phyloP scores from a whole-genome alignment of 2,329 filamentous ascomycete genomes.

The Trichophyton rubrum region DNA sequence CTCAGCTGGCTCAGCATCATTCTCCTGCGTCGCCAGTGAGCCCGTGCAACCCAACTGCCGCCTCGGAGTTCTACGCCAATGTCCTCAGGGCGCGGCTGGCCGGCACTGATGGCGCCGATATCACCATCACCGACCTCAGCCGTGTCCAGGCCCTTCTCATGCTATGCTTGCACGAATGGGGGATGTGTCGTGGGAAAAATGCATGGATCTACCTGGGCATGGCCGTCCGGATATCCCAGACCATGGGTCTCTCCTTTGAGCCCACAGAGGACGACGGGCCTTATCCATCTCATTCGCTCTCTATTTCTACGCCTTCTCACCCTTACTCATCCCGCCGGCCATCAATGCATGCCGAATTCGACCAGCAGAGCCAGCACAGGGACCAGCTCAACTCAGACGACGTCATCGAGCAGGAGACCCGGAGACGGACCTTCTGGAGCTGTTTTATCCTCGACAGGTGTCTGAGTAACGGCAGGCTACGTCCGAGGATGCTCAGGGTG shows the following conservation, averaged over 20 bases:
- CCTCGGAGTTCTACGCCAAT: conserved; percentile 44
- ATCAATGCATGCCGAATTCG: neutral
- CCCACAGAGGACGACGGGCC: conserved; percentile 30
- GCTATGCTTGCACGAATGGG: conserved; percentile 47
- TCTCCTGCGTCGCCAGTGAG: conserved; percentile 33
- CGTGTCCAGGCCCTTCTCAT: conserved; percentile 43
- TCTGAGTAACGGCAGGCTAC: conserved; percentile 42
- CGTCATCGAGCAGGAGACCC: conserved; percentile 42
- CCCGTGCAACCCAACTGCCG: conserved; percentile 37
- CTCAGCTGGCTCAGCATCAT: conserved; percentile 37
- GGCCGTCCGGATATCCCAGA: conserved; percentile 34
- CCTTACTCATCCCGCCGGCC: conserved; percentile 16
- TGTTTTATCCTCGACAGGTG: conserved; percentile 47
- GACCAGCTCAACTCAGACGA: conserved; percentile 31
- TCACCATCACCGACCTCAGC: conserved; percentile 36
- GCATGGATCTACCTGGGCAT: conserved; percentile 41
- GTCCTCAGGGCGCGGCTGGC: conserved; percentile 39
- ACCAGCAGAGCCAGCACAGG: conserved; percentile 28
- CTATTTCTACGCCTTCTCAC: conserved; percentile 10
- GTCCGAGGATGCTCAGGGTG: conserved; percentile 41
- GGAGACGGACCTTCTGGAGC: conserved; percentile 46
- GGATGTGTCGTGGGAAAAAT: conserved; percentile 41
- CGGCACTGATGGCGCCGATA: conserved; percentile 30
- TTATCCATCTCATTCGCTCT: conserved; percentile 12
- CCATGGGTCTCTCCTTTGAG: conserved; percentile 35